Base-by-base conservation (phyloP, 2,329 filamentous ascomycete species). In the Xylaria sp. region DNA sequence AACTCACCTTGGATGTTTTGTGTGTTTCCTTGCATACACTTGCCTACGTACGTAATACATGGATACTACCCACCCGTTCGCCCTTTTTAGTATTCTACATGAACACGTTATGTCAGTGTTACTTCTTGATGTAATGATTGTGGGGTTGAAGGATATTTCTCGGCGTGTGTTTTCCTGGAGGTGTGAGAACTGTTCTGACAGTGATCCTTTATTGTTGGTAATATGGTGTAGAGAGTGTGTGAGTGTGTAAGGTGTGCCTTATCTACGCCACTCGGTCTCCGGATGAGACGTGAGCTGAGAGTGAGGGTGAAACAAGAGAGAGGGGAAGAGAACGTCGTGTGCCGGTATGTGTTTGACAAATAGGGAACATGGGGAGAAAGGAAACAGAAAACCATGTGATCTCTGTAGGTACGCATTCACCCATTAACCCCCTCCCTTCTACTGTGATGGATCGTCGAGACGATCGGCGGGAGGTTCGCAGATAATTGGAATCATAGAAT, bases 211-310 rank as follows among this genome's bases (percentile, higher is more conserved):
- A 7, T 51, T 20, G n/a, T 41, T 65, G 25, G 34, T 23, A 44
- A 57, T 57, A 51, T 39, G 23, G 46, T 39, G 52, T n/a, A 51
- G 15, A 31, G 44, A 9, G 34, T 37, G 41, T 46, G 18, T 46
- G 5, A 18, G 34, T 37, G 41, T 46, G 18, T 46, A 1, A 18
- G 41, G n/a, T 4, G 20, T n/a, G n/a, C 23, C 20, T 34, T 56
- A 50, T 37, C 18, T 9, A 48, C n/a, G 3, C n/a, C 46, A 18
- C 41, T 63, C 67, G 67, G 64, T 67, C 64, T 60, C 59, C 64
- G 64, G 44, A 44, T 64, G 59, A 54, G 55, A 62, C 59, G 55
- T 31, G 37, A 41, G 59, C 57, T 59, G 62, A 50, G 57, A n/a
- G 13, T 8, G 18, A 3, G 52, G 18, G 39, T 34, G 46, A 44